Conservation (phyloP, 1,284 basidiomycete species). For the Macrocystidia cucumis region DNA sequence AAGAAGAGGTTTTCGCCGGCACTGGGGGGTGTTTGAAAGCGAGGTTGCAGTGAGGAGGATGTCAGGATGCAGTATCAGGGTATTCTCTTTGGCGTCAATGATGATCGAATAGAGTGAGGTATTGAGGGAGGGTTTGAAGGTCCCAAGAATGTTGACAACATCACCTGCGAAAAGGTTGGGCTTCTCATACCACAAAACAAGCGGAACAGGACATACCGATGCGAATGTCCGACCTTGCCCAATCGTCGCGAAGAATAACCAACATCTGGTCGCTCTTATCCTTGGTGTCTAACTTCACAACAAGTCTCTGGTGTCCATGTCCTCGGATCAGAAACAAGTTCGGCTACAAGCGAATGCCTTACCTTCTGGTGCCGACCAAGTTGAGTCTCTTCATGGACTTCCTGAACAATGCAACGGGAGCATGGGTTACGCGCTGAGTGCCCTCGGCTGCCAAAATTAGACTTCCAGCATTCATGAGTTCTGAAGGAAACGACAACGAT, state of each 20-base stretch:
- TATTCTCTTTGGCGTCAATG: constrained; percentile 49
- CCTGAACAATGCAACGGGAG: constrained; percentile 45
- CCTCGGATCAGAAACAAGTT: constrained; percentile 6
- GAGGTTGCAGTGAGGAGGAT: constrained; percentile 84
- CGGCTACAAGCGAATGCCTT: constrained; percentile 8
- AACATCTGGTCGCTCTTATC: constrained; percentile 29
- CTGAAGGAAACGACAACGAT: constrained; percentile 1
- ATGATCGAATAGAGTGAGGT: constrained; percentile 35
- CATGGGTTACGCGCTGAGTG: constrained; percentile 23
- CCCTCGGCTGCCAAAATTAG: constrained; percentile 11
- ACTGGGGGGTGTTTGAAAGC: constrained; percentile 76
- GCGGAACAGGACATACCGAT: constrained; percentile 32
- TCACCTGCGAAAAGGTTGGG: constrained; percentile 44
- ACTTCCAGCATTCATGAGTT: constrained; percentile 9
- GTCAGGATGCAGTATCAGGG: constrained; percentile 85
- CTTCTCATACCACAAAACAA: neutral
- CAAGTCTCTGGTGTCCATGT: constrained; percentile 28
- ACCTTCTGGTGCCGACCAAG: constrained; percentile 30
- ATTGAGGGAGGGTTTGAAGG: constrained; percentile 31
- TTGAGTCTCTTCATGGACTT: constrained; percentile 24
- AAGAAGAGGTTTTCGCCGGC: constrained; percentile 77
- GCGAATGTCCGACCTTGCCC: constrained; percentile 50
- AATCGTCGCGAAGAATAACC: constrained; percentile 62
- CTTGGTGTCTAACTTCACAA: constrained; percentile 31
- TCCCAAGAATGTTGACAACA: constrained; percentile 71